phyloP scores from a whole-genome alignment of 1,139 yeast genomes.

The Hemisphaericaspora xylofermentans region DNA sequence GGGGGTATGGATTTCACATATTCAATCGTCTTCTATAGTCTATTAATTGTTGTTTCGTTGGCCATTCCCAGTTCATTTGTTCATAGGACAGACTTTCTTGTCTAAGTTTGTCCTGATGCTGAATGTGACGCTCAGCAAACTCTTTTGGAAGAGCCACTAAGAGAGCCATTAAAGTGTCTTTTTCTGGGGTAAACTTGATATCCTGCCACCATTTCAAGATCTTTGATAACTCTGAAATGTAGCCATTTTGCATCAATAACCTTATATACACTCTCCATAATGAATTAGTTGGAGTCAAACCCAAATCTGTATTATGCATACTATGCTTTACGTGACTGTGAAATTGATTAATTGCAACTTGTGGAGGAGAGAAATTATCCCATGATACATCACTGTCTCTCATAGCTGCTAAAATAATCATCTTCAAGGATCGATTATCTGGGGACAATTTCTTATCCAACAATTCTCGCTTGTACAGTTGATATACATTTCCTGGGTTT shows the following conservation, averaged over 20 bases:
- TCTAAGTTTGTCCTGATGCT: conserved; percentile 33
- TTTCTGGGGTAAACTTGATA: conserved; percentile 47
- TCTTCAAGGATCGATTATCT: conserved; percentile 39
- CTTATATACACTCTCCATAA: conserved; percentile 55
- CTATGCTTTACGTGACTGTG: conserved; percentile 31
- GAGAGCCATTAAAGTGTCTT: conserved; percentile 34
- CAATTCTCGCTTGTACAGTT: conserved; percentile 31
- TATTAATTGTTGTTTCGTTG: conserved; percentile 18
- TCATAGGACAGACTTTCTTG: conserved; percentile 6
- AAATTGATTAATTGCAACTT: conserved; percentile 61
- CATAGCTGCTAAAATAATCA: conserved; percentile 42
- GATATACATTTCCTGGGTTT: conserved; percentile 36
- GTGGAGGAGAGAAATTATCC: conserved; percentile 56
- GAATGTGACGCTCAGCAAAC: conserved; percentile 38
- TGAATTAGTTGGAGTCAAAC: conserved; percentile 43
- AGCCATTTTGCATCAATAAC: conserved; percentile 48
- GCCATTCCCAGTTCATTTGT: conserved; percentile 29
- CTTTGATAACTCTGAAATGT: conserved; percentile 49
- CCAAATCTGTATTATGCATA: conserved; percentile 20
- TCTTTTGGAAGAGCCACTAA: conserved; percentile 41
- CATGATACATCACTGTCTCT: conserved; percentile 28
- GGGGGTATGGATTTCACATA: neutral
- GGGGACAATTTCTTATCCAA: conserved; percentile 21
- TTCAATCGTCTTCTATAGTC: conserved; percentile 2
- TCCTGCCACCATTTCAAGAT: conserved; percentile 61